Percentiles rank a stretch among this genome's conserved stretches.
These are phyloP conservation scores for Jackrogersella minutella DNA, from an alignment of 495 filamentous ascomycete genomes.

Conservation along the genomic window DNA sequence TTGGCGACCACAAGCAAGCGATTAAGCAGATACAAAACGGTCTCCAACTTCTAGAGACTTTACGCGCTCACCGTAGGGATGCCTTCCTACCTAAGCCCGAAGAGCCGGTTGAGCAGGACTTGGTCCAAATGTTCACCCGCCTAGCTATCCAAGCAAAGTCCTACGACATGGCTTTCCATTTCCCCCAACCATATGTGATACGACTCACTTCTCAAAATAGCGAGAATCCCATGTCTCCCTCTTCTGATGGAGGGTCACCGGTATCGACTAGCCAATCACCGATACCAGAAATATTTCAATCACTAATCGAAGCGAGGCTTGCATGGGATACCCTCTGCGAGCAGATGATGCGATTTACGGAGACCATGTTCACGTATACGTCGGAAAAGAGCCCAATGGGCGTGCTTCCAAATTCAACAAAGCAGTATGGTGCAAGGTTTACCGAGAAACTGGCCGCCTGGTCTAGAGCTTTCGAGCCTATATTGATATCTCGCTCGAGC, in stretches of 20 bases:
- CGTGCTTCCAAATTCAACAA: slow-evolving; percentile 55
- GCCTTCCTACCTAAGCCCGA: slow-evolving; percentile 50
- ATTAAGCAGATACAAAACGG: slow-evolving; percentile 57
- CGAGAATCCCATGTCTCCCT: slow-evolving; percentile 50
- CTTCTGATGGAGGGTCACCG: slow-evolving; percentile 54
- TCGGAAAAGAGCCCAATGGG: slow-evolving; percentile 54
- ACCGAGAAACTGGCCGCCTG: slow-evolving; percentile 58
- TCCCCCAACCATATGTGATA: slow-evolving; percentile 63
- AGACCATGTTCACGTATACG: slow-evolving; percentile 57
- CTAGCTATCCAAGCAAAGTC: slow-evolving; percentile 66
- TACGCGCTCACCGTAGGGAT: slow-evolving; percentile 51
- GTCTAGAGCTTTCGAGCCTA: slow-evolving; percentile 59
- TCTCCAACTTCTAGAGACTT: slow-evolving; percentile 53
- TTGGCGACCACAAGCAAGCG: slow-evolving; percentile 59
- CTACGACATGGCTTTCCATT: slow-evolving; percentile 68
- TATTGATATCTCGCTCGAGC: slow-evolving; percentile 55
- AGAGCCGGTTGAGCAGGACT: slow-evolving; percentile 63
- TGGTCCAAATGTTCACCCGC: slow-evolving; percentile 65
- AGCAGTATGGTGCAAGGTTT: slow-evolving; percentile 53
- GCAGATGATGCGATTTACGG: slow-evolving; percentile 61
- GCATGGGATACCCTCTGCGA: slow-evolving; percentile 61
- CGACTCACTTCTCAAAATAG: slow-evolving; percentile 51
- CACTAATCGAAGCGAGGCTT: slow-evolving; percentile 57
- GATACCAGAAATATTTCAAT: slow-evolving; percentile 57
- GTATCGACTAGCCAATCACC: slow-evolving; percentile 48